A percentile compares a stretch with the other conserved stretches of the same genome.
These are phyloP conservation scores for Parastagonospora avenae DNA, from an alignment of 2,329 filamentous ascomycete genomes.

Conservation along the genomic window DNA sequence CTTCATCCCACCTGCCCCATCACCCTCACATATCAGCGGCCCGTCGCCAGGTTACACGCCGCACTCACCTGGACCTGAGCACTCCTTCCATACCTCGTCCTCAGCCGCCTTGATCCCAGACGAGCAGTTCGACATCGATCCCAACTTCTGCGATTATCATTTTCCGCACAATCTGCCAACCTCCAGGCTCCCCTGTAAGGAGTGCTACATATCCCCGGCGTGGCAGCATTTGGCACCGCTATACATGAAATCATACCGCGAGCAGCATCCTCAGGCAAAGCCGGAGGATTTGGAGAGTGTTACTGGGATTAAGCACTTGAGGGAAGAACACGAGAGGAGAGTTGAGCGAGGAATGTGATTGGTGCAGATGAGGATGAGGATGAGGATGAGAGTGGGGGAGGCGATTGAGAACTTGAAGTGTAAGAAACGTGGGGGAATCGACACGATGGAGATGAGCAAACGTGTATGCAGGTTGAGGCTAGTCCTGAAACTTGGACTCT, in stretches of 20 bases:
- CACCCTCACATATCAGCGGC: no score
- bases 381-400: background rate
- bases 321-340: conserved; percentile 14
- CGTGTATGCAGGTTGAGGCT: no score
- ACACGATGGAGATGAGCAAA: background rate
- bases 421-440: background rate
- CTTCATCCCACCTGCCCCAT: no score
- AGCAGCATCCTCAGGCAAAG: conserved; percentile 19
- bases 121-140: background rate
- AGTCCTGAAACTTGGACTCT: no score
- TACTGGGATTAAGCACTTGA: conserved; percentile 24
- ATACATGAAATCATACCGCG: conserved; percentile 25
- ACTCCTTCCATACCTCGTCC: background rate
- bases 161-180: conserved; percentile 21
- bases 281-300: conserved; percentile 22
- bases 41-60: no score
- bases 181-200: conserved; percentile 27
- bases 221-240: conserved; percentile 12
- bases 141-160: conserved; percentile 25
- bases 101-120: background rate
- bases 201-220: conserved; percentile 28
- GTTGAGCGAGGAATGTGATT: background rate
- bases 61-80: background rate
- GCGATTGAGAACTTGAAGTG: background rate
- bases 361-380: background rate